phyloP scores from a whole-genome alignment of 2,329 filamentous ascomycete species.

The Xylaria sp. region DNA sequence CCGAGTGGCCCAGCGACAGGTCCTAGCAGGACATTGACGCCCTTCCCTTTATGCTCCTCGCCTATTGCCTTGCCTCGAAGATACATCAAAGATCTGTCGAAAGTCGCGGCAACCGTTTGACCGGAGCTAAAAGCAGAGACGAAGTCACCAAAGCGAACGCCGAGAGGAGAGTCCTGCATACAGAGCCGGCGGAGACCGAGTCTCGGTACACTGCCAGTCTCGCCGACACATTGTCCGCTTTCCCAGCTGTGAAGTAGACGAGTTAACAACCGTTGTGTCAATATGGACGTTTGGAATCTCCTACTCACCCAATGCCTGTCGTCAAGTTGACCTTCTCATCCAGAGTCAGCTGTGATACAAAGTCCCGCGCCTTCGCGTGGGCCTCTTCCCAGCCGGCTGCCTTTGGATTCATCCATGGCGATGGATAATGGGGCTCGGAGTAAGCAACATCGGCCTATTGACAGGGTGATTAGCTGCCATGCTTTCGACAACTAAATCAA shows the following conservation, averaged over 20 bases:
- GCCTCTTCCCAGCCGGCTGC: slow-evolving; percentile 77
- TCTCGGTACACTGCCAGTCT: slow-evolving; percentile 72
- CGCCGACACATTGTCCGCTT: slow-evolving; percentile 77
- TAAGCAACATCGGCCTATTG: slow-evolving; percentile 31
- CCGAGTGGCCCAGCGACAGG: slow-evolving; percentile 77
- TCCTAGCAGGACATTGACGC: slow-evolving; percentile 74
- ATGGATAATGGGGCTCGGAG: slow-evolving; percentile 67
- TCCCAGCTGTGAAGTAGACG: slow-evolving; percentile 58
- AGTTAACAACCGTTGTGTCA: neutral
- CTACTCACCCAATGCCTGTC: slow-evolving; percentile 80
- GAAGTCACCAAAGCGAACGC: slow-evolving; percentile 78
- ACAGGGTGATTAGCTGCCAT: slow-evolving; percentile 21
- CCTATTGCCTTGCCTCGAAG: slow-evolving; percentile 74
- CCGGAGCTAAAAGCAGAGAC: slow-evolving; percentile 80
- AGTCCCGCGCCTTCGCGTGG: slow-evolving; percentile 75
- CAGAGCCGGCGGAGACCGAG: slow-evolving; percentile 77
- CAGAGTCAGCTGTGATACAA: slow-evolving; percentile 83
- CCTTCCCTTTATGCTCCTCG: slow-evolving; percentile 72
- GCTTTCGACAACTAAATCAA: neutral
- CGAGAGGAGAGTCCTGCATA: slow-evolving; percentile 84
- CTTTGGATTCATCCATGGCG: slow-evolving; percentile 80
- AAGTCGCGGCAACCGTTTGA: slow-evolving; percentile 82
- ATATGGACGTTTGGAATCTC: slow-evolving; percentile 16
- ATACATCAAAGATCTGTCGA: slow-evolving; percentile 75
- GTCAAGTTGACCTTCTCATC: slow-evolving; percentile 94